Evolutionary conservation across 1,139 yeast genomes (phyloP), one percentile per base, ranked within the genome.

Genomic region (Sugiyamaella neomexicana): DNA sequence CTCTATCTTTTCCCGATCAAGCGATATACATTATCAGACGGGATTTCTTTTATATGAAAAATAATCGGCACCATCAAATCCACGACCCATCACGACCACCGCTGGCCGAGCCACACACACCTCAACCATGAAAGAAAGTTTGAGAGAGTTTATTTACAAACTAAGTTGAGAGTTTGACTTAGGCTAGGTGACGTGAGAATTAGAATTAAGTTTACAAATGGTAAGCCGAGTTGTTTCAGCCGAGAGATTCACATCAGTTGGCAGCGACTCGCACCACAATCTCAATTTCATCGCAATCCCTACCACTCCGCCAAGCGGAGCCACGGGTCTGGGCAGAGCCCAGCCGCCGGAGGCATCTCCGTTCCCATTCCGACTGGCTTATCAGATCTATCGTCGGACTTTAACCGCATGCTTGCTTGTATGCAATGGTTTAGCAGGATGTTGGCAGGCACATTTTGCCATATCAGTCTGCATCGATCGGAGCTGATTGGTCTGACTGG

Each of bases 1-100:
- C 16, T 17, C 39, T 39, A 44, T 44, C 47, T 8, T 10, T 40
- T 40, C 44, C 47, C 39, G 47, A 44, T 44, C 39, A 32, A 16
- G 47, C 39, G 32, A 32, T 32, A n/a, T 29, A 34, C 47, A 32
- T 44, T 44, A 44, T 44, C 47, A 10, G 37, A 29, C n/a, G 17
- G 23, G 13, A 20, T 31, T 44, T 31, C 39, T 44, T 44, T 44
- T 44, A 13, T 34, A 17, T 44, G 47, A 16, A 44, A 34, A 44
- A 34, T 44, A 16, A 44, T 32, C 25, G 25, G 25, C 40, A 37
- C 40, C 8, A 5, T 12, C 40, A 12, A 37, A 12, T 12, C 40
- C 5, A 32, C 36, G 13, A 10, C 36, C 12, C 36, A 32, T 7
- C 8, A 32, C 13, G 36, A 12, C 36, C 4, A 32, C 36, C 13